Evolutionary conservation across 108 stramenopile species (phyloP).

Genomic region (Aurantiochytrium sp.): DNA sequence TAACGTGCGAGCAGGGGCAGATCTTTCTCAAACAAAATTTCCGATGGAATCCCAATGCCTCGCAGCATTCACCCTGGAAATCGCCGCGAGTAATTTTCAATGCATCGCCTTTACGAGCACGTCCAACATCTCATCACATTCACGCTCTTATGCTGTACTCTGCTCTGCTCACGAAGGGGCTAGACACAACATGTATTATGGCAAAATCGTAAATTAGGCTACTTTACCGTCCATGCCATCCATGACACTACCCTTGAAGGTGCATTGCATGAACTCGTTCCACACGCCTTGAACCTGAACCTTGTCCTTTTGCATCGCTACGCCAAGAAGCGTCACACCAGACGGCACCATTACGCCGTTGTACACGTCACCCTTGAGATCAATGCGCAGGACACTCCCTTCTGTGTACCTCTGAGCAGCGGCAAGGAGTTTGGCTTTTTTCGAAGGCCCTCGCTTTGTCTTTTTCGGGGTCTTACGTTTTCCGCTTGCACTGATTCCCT

Average conservation of each 20-base stretch:
- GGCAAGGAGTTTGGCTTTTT: not conserved
- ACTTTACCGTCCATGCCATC: not conserved
- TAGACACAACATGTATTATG: too few species aligned
- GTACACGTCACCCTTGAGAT: constrained; percentile 1
- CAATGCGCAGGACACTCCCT: not conserved
- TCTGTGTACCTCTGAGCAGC: not conserved
- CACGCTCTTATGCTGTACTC: too few species aligned
- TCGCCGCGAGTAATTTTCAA: too few species aligned
- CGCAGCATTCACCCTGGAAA: too few species aligned
- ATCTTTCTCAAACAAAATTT: too few species aligned
- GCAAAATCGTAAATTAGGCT: too few species aligned
- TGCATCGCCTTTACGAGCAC: too few species aligned
- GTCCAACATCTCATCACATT: too few species aligned
- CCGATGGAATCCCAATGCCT: too few species aligned
- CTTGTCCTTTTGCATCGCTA: not conserved
- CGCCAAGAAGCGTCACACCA: not conserved
- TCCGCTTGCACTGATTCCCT: not conserved
- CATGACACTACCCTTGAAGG: not conserved
- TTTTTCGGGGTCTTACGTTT: not conserved
- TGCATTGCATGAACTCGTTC: not conserved
- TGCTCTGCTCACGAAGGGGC: too few species aligned
- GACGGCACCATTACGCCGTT: not conserved
- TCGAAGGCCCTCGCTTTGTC: not conserved
- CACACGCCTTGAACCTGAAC: not conserved
- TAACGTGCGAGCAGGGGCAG: too few species aligned